Evolutionary conservation across 805 yeast genomes (phyloP), one percentile per base, ranked within the genome.

Genomic region (Starmerella asiatica): DNA sequence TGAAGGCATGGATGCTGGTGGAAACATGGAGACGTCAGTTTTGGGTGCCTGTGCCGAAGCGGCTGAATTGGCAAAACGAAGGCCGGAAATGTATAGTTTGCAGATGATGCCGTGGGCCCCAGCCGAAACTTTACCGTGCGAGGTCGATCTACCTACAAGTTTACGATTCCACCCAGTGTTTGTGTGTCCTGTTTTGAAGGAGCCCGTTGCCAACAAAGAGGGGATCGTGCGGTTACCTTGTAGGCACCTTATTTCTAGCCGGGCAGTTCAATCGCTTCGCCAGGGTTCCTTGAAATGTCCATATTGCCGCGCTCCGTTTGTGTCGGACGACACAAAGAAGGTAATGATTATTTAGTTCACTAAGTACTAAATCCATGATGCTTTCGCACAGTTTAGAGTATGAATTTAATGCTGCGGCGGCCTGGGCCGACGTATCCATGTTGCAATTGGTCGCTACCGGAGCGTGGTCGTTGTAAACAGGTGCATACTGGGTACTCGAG

Each of bases 181-280:
- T 52, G 77, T 77, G 3, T 77, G 85, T 52, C 85, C 85, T 0
- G 79, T 77, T 1, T 63, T 75, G 14, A 76, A 75, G 52, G 79
- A 75, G 46, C 81, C 76, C 51, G 71, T 58, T 12, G 38, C 42
- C 1, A 63, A 59, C 16, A 74, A 75, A 48, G 39, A 32, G 28
- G 81, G 80, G n/a, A 78, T 82, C 3, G 68, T 68, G 62, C 62
- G 70, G 39, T 56, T 76, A 20, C 75, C 76, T 3, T 76, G 83
- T 52, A 73, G 73, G 33, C 88, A 79, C 56, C 62, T 79, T 6
- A 60, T 79, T 2, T 71, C 26, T 11, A 7, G 26, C 7, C 9
- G 7, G 26, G 26, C 26, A 7, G 26, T 23, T 7, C 26, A 7
- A 7, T 23, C 26, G 7, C 11, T 23, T 7, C 7, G 26, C 11